Percentiles rank a stretch among this genome's conserved stretches.
These are phyloP conservation scores for Oxalis stricta DNA, from an alignment of 441 rosid genomes.

Conservation along the genomic window DNA sequence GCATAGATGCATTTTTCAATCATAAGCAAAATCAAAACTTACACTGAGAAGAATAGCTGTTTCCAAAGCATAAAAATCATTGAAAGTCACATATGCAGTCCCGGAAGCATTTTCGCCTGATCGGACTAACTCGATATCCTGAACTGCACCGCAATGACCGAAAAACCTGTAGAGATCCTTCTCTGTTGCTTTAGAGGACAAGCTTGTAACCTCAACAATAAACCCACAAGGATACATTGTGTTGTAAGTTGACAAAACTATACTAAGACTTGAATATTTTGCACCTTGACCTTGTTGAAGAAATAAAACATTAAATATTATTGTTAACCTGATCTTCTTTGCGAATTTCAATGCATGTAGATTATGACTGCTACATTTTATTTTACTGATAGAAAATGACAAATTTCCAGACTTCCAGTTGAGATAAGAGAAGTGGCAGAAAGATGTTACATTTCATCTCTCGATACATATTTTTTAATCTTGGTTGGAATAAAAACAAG, in stretches of 20 bases:
- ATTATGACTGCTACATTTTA: constrained; percentile 5
- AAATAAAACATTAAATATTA: constrained; percentile 3
- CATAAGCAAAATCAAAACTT: constrained; percentile 17
- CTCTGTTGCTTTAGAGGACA: constrained; percentile 59
- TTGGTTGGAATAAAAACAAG: too few species aligned
- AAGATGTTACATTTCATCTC: too few species aligned
- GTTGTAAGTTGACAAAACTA: neutral
- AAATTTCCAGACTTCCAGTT: constrained; percentile 4
- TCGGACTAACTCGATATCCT: constrained; percentile 57
- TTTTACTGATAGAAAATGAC: constrained; percentile 5
- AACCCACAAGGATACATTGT: constrained; percentile 65
- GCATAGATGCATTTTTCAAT: neutral
- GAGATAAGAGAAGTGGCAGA: constrained; percentile 11
- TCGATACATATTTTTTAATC: too few species aligned
- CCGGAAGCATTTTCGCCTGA: constrained; percentile 35
- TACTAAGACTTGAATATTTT: neutral
- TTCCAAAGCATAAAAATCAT: constrained; percentile 55
- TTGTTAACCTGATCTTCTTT: constrained; percentile 1
- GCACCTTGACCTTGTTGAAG: constrained; percentile 11
- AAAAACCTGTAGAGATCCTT: constrained; percentile 57
- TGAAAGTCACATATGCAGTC: constrained; percentile 74
- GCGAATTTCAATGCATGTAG: constrained; percentile 10
- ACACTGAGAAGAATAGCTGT: constrained; percentile 80
- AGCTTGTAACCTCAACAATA: constrained; percentile 53
- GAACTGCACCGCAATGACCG: constrained; percentile 52